Base-by-base conservation (phyloP, 345 rosid species). In the Syzygium grande region DNA sequence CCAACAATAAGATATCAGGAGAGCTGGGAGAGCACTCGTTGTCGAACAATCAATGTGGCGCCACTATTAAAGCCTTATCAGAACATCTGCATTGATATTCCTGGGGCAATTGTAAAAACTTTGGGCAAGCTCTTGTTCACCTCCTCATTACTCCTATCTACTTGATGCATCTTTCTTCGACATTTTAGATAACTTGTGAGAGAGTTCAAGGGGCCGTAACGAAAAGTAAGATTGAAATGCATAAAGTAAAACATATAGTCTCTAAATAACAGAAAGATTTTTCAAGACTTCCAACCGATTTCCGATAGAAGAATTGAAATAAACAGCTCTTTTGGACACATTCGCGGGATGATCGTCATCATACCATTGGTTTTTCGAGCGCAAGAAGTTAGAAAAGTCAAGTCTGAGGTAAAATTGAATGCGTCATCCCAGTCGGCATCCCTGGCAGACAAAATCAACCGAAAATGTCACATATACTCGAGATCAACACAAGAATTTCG, bases 401-500 rank as follows among this genome's bases (percentile, higher is more conserved):
- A 84, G 19, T 94, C 89, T 52, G 89, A 86, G 46, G 98, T 93
- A 91, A 96, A 98, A 94, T 98, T 96, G 92, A 98, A 98, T 3
- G 99, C 98, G 84, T 87, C 94, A 83, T 96, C 89, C 95, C 97
- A 96, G 90, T 98, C 99, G 85, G 89, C 90, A 90, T 96, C 96
- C 87, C 98, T 96, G 93, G 51, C 14, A 73, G 49, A 73, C 83
- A 73, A 73, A 78, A 85, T 41, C 63, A 46, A 73, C 73, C 73
- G 87, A 41, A 11, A 49, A 41, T 89, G 22, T 49, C 77, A 38
- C 38, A 16, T 38, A 22, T 19, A 73, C 25, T 73, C 83, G 11
- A 21, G 83, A 5, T 73, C 5, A 73, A 73, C 49, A 10, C 25
- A 38, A 19, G 83, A 73, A 73, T 38, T 73, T 73, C 83, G 27